Conservation (phyloP, 805 yeast species). For the Metschnikowia henanensis region DNA sequence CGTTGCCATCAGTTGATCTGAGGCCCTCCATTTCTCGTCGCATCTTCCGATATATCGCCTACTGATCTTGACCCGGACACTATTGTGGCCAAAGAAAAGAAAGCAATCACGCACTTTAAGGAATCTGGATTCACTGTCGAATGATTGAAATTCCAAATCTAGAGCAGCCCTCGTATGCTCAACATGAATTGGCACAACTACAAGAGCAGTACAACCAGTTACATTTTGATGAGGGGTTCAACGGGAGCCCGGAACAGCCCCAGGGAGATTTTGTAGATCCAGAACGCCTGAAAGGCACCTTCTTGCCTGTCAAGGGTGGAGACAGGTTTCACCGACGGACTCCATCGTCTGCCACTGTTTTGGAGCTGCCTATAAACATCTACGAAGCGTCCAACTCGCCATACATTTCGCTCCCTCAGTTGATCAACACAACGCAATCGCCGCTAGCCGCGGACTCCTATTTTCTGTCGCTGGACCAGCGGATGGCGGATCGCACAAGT, state of each 20-base stretch:
- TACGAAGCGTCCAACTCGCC: slow-evolving; percentile 11
- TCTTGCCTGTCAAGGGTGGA: neutral
- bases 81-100: too few species aligned
- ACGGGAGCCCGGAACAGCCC: slow-evolving; percentile 2
- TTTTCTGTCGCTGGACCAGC: slow-evolving; percentile 13
- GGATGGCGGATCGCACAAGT: slow-evolving; percentile 4
- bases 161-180: slow-evolving; percentile 27
- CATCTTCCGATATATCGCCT: too few species aligned
- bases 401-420: slow-evolving; percentile 14
- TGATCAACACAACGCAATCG: slow-evolving; percentile 10
- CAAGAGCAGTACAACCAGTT: slow-evolving; percentile 19
- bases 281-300: neutral
- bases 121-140: too few species aligned
- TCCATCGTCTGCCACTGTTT: neutral
- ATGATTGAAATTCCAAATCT: slow-evolving; percentile 49
- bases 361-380: slow-evolving; percentile 17
- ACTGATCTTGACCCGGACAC: too few species aligned
- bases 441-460: slow-evolving; percentile 19
- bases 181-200: slow-evolving; percentile 18
- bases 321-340: slow-evolving; percentile 9
- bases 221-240: slow-evolving; percentile 3
- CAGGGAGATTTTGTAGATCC: neutral
- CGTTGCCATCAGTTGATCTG: too few species aligned
- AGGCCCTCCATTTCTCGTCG: too few species aligned
- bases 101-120: too few species aligned